Evolutionary conservation across 139 green algal genomes (phyloP).

Genomic region (Nannochloris sp.): DNA sequence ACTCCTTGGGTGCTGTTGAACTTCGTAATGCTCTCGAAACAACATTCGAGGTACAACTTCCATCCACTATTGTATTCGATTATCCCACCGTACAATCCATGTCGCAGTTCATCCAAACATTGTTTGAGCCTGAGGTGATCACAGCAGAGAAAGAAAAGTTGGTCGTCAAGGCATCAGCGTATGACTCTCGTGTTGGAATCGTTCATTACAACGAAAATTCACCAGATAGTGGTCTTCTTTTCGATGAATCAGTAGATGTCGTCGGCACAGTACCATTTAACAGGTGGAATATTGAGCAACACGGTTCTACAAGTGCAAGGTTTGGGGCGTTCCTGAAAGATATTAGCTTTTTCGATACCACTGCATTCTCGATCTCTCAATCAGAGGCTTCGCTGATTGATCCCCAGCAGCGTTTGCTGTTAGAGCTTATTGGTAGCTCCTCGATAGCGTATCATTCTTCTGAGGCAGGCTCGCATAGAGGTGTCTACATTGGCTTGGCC

Average conservation of each 20-base stretch:
- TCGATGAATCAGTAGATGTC: constrained; percentile 22
- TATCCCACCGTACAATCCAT: constrained; percentile 46
- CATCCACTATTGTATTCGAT: constrained; percentile 60
- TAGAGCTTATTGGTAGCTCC: constrained; percentile 29
- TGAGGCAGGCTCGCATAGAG: constrained; percentile 8
- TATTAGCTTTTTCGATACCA: constrained; percentile 57
- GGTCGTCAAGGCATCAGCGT: not conserved
- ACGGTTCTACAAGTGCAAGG: constrained; percentile 12
- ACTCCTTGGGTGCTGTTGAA: constrained; percentile 46
- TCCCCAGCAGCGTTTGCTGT: constrained; percentile 41
- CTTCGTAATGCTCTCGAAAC: constrained; percentile 34
- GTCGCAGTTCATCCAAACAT: constrained; percentile 7
- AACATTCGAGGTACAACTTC: constrained; percentile 37
- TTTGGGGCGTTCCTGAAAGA: constrained; percentile 47
- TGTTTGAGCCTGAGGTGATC: not conserved
- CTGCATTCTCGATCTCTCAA: constrained; percentile 43
- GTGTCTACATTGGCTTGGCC: constrained; percentile 66
- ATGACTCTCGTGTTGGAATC: not conserved
- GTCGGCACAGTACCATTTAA: constrained; percentile 31
- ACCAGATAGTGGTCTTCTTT: constrained; percentile 2
- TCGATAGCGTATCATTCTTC: not conserved
- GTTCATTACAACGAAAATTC: constrained; percentile 3
- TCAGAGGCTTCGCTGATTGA: constrained; percentile 62
- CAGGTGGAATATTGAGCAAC: constrained; percentile 45
- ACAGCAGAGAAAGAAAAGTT: not conserved